Evolutionary conservation across 1,284 basidiomycete genomes (phyloP).

Genomic region (Hemileia vastatrix): DNA sequence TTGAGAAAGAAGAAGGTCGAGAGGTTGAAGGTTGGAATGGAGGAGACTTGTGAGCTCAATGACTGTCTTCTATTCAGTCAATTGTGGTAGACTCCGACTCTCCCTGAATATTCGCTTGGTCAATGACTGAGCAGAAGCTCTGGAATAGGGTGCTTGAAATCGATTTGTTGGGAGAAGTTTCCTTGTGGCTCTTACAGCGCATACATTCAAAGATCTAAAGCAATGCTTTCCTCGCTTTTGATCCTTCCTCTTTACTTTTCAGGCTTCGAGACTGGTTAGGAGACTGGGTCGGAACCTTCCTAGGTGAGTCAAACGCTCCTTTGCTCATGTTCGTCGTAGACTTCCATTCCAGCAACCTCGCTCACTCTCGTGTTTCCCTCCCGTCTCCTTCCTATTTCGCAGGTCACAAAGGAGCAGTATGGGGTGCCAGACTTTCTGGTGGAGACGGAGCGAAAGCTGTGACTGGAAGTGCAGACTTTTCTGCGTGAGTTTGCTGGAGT

Average conservation of each 20-base stretch:
- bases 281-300: conserved; percentile 97
- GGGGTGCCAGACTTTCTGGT: conserved; percentile 84
- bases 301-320: conserved; percentile 51
- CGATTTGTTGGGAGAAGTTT: no score
- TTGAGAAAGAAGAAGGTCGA: no score
- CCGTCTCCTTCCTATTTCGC: conserved; percentile 4
- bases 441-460: conserved; percentile 58
- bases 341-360: background rate
- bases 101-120: no score
- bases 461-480: conserved; percentile 92
- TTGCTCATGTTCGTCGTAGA: background rate
- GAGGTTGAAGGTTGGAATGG: no score
- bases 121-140: no score
- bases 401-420: conserved; percentile 95
- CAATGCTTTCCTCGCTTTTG: background rate
- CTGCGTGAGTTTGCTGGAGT: conserved; percentile 66
- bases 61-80: no score
- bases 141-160: no score
- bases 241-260: background rate
- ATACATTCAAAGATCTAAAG: conserved; percentile 10
- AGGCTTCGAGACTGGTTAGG: conserved; percentile 52
- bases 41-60: no score
- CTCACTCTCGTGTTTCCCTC: no score
- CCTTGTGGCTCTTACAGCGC: no score
- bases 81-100: no score